Evolutionary conservation across 441 rosid species (phyloP).

Genomic region (Mallotus japonicus): DNA sequence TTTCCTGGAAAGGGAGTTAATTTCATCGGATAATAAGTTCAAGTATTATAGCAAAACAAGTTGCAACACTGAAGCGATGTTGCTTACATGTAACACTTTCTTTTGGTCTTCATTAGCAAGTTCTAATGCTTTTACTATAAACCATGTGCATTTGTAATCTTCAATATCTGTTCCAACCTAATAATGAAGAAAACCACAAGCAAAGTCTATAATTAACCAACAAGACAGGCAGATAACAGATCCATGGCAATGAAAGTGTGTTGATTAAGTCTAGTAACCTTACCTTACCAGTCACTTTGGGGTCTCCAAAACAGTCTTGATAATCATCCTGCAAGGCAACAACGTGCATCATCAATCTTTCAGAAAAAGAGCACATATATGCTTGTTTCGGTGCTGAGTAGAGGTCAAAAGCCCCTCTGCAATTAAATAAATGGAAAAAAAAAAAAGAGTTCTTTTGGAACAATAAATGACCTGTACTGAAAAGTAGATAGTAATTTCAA

Average conservation of each 20-base stretch:
- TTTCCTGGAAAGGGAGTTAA: constrained; percentile 40
- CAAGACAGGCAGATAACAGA: background rate
- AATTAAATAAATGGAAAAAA: background rate
- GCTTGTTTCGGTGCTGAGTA: background rate
- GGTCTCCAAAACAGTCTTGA: constrained; percentile 52
- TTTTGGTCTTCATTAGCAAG: constrained; percentile 46
- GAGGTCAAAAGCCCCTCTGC: background rate
- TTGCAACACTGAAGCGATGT: background rate
- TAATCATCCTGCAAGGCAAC: constrained; percentile 43
- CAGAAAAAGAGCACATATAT: background rate
- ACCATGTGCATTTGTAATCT: constrained; percentile 62
- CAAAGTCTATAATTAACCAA: background rate
- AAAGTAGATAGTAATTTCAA: constrained; percentile 49
- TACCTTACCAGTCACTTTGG: constrained; percentile 47
- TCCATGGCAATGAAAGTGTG: background rate
- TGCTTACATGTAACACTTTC: constrained; percentile 39
- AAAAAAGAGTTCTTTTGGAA: background rate
- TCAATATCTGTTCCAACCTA: constrained; percentile 62
- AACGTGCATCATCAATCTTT: background rate
- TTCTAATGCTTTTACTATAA: constrained; percentile 59
- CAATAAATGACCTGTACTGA: constrained; percentile 48
- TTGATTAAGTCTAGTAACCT: background rate
- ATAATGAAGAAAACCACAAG: background rate
- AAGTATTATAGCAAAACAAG: background rate
- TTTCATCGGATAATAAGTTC: background rate